Conservation (phyloP, 768 basidiomycete genomes). For the Suillus bovinus region DNA sequence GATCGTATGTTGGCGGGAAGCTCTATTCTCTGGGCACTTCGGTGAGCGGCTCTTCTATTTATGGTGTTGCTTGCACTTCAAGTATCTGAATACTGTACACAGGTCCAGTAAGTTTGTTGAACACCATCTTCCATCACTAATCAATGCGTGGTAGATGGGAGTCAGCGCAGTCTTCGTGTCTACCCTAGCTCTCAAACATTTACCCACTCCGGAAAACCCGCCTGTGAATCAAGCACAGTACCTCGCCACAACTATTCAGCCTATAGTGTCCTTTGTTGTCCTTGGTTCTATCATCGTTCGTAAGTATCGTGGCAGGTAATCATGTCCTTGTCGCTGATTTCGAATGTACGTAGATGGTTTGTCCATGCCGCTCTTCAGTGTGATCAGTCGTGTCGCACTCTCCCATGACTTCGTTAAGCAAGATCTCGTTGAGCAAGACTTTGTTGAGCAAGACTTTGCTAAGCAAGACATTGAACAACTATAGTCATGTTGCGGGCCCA, state of each 20-base stretch:
- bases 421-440: slow-evolving; percentile 43
- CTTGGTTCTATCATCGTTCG: slow-evolving; percentile 83
- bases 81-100: slow-evolving; percentile 1
- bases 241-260: slow-evolving; percentile 69
- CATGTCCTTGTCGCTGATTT: not conserved
- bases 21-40: slow-evolving; percentile 90
- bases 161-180: slow-evolving; percentile 91
- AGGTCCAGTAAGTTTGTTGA: slow-evolving; percentile 51
- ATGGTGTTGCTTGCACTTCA: not conserved
- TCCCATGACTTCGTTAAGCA: slow-evolving; percentile 46
- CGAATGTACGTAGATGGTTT: slow-evolving; percentile 47
- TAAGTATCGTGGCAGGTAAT: slow-evolving; percentile 36
- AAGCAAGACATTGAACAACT: slow-evolving; percentile 41
- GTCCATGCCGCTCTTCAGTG: slow-evolving; percentile 67
- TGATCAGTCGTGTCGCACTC: slow-evolving; percentile 46
- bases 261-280: slow-evolving; percentile 87
- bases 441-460: slow-evolving; percentile 47
- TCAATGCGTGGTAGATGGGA: slow-evolving; percentile 63
- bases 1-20: slow-evolving; percentile 81
- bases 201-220: slow-evolving; percentile 58
- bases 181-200: slow-evolving; percentile 61
- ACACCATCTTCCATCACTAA: not conserved
- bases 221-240: slow-evolving; percentile 70
- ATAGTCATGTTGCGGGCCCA: slow-evolving; percentile 29
- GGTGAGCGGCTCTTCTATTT: slow-evolving; percentile 41